Evolutionary conservation across 208 protist species (phyloP).

Genomic region (Acanthamoeba sp.): DNA sequence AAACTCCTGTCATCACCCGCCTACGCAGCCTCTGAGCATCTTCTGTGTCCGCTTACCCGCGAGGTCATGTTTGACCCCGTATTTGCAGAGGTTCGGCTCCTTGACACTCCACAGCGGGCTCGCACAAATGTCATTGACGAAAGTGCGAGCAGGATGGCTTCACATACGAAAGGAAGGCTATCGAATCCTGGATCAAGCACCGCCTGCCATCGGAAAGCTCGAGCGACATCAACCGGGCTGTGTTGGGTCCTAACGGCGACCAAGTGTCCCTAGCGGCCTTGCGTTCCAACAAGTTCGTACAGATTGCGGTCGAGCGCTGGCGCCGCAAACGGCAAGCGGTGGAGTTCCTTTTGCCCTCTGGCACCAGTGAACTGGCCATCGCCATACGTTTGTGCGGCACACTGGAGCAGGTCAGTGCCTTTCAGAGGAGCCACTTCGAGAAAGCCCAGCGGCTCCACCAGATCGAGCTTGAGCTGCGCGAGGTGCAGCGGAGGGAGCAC

Average conservation of each 20-base stretch:
- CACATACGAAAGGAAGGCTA: not conserved
- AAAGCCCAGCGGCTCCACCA: not conserved
- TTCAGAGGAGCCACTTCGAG: not conserved
- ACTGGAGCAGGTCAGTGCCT: not conserved
- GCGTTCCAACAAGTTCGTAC: not conserved
- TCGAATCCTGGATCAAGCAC: not conserved
- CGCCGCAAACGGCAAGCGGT: not conserved
- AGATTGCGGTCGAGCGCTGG: not conserved
- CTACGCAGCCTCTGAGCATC: not conserved
- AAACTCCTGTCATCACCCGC: not conserved
- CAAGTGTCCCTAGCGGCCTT: not conserved
- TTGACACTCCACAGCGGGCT: not conserved
- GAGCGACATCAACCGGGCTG: not conserved
- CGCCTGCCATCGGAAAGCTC: not conserved
- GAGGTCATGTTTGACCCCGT: constrained; percentile 20
- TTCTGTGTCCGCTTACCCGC: not conserved
- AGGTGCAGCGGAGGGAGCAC: not conserved
- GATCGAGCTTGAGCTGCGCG: not conserved
- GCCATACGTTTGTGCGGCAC: not conserved
- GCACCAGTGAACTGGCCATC: not conserved
- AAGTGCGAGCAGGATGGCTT: not conserved
- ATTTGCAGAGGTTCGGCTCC: not conserved
- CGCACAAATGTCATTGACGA: no score
- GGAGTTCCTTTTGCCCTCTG: not conserved
- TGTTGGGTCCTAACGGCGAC: not conserved